Evolutionary conservation across 2,329 filamentous ascomycete genomes (phyloP).

Genomic region (Pyricularia grisea): DNA sequence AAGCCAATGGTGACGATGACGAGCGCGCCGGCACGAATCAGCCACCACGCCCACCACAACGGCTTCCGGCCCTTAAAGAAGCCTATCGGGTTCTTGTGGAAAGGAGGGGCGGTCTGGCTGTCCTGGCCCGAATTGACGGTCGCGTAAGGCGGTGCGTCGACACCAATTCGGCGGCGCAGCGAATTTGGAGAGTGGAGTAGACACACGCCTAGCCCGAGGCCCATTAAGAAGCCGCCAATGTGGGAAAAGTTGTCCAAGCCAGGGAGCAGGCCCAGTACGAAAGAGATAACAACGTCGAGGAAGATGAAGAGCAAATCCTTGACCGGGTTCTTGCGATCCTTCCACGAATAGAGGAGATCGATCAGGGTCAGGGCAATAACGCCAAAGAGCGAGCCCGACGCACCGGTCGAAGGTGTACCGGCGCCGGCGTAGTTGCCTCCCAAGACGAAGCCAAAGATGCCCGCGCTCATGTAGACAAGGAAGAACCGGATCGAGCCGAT

Average conservation of each 20-base stretch:
- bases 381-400: conserved; percentile 84
- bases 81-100: conserved; percentile 53
- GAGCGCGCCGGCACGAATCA: conserved; percentile 69
- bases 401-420: conserved; percentile 75
- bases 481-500: conserved; percentile 85
- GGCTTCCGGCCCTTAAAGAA: conserved; percentile 92
- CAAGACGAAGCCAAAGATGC: conserved; percentile 93
- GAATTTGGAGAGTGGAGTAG: conserved; percentile 81
- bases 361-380: conserved; percentile 81
- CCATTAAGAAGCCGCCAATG: conserved; percentile 92
- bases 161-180: conserved; percentile 64
- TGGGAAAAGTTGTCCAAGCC: conserved; percentile 96
- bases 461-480: conserved; percentile 80
- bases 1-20: conserved; percentile 78
- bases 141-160: conserved; percentile 57
- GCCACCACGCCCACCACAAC: conserved; percentile 97
- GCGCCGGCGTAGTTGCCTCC: conserved; percentile 87
- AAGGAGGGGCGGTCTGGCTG: conserved; percentile 38
- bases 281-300: conserved; percentile 78
- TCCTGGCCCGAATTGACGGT: conserved; percentile 47
- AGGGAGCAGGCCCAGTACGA: conserved; percentile 83
- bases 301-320: conserved; percentile 83
- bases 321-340: conserved; percentile 62
- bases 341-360: conserved; percentile 90
- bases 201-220: conserved; percentile 75